Percentiles rank a stretch among this genome's conserved stretches.
Evolutionary conservation across 495 filamentous ascomycete species (phyloP).

Genomic region (Trichoderma erinaceum): DNA sequence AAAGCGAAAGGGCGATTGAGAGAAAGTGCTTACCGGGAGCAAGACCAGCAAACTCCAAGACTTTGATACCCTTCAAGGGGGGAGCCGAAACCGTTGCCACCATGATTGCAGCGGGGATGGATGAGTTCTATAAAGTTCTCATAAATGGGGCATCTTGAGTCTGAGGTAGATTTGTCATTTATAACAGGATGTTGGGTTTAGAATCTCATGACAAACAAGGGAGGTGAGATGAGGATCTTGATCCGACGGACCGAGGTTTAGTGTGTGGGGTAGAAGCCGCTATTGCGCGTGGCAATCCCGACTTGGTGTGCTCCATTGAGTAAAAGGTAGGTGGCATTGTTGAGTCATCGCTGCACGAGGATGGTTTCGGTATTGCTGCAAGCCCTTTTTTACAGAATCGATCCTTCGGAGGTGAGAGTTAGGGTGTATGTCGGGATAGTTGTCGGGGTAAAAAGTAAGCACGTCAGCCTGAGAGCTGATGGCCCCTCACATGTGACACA

Average conservation of each 20-base stretch:
- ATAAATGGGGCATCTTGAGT: background rate
- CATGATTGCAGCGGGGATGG: background rate
- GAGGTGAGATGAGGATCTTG: background rate
- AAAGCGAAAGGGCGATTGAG: background rate
- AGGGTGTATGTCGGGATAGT: background rate
- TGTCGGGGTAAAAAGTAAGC: background rate
- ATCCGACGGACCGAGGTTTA: slow-evolving; percentile 11
- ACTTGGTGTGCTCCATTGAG: no score
- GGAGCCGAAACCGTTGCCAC: slow-evolving; percentile 28
- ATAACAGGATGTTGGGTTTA: background rate
- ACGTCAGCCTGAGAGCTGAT: background rate
- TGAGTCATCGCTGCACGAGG: background rate
- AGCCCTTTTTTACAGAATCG: no score
- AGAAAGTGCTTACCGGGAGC: slow-evolving; percentile 60
- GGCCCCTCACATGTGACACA: background rate
- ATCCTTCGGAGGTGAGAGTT: background rate
- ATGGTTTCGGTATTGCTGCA: background rate
- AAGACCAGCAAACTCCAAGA: slow-evolving; percentile 84
- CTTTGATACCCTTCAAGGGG: slow-evolving; percentile 69
- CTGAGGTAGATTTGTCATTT: background rate
- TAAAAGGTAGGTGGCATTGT: background rate
- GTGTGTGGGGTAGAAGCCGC: slow-evolving; percentile 9
- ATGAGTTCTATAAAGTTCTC: background rate
- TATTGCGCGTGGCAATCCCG: background rate
- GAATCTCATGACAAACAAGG: background rate